Base-by-base conservation (phyloP, 2,329 filamentous ascomycete genomes). In the Phialophora tarda region DNA sequence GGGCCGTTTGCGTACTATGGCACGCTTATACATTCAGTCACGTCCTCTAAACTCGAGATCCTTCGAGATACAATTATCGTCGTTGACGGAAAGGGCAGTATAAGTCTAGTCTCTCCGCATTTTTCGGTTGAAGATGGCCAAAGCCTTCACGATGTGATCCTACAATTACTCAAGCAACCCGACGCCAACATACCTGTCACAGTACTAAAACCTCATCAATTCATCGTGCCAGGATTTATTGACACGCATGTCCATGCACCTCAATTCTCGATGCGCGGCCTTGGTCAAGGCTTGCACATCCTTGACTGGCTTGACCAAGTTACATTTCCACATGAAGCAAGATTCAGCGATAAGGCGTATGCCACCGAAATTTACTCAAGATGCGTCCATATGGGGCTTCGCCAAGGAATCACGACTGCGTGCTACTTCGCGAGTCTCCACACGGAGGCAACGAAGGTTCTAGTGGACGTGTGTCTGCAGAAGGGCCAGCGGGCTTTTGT, bases 231-330 rank as follows among this genome's bases (percentile, higher is more conserved):
- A 0, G 85, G 86, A 51, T 84, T 88, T 71, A 78, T 90, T 61
- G 88, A 90, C 77, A 89, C 87, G 1, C 88, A 90, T 75, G 89
- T 88, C 67, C 88, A 91, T 72, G 88, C 88, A 0, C 88, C 88
- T 2, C 82, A 84, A 75, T 84, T 80, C 78, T 76, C 80, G 24
- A 81, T 82, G 67, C 77, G 81, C 21, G 81, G 81, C 5, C 73
- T 79, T 2, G 81, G 81, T 4, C 78, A 79, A 60, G 79, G 80
- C 6, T 48, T 72, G 7, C 69, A 75, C 2, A 73, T 82, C 6
- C 69, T 88, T 7, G 84, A 89, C 72, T 91, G 88, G 88, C 80
- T 90, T 1, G 80, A 85, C 38, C 75, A 83, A n/a, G 80, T 88
- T 28, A 90, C 88, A 0, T 91, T 89, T 70, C 86, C 85, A 1